These are phyloP conservation scores for Scutellaria barbata DNA, from an alignment of 257 asterid species.

Conservation along the genomic window DNA sequence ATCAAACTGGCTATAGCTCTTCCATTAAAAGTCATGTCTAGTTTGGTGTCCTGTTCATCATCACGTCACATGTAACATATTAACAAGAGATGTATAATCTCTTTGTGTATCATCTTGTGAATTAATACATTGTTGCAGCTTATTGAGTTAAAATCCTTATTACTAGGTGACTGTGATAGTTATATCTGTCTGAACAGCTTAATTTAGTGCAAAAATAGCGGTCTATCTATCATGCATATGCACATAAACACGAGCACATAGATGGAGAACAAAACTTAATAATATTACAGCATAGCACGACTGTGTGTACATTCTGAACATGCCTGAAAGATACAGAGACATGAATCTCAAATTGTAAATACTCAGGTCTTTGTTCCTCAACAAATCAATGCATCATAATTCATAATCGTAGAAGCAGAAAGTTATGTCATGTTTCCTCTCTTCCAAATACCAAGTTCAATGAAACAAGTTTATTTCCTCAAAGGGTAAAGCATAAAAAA, in stretches of 20 bases:
- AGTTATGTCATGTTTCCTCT: neutral
- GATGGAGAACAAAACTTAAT: neutral
- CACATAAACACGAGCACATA: neutral
- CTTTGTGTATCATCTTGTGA: constrained; percentile 28
- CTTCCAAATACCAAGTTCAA: neutral
- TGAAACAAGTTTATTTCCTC: neutral
- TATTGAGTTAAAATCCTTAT: neutral
- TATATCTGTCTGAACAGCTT: neutral
- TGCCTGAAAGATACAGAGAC: neutral
- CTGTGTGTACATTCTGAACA: neutral
- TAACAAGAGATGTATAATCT: constrained; percentile 10
- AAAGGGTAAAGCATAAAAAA: neutral
- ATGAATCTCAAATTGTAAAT: neutral
- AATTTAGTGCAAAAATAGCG: neutral
- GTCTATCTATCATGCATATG: neutral
- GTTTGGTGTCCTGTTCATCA: neutral
- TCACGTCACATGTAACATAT: neutral
- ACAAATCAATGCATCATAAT: neutral
- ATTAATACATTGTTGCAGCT: neutral
- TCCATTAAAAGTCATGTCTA: constrained; percentile 55
- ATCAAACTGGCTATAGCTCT: constrained; percentile 59
- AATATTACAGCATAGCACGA: neutral
- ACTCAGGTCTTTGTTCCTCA: neutral
- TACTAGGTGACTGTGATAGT: neutral
- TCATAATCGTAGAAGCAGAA: neutral